Evolutionary conservation across 257 asterid genomes (phyloP).

Genomic region (Petunia secreta): DNA sequence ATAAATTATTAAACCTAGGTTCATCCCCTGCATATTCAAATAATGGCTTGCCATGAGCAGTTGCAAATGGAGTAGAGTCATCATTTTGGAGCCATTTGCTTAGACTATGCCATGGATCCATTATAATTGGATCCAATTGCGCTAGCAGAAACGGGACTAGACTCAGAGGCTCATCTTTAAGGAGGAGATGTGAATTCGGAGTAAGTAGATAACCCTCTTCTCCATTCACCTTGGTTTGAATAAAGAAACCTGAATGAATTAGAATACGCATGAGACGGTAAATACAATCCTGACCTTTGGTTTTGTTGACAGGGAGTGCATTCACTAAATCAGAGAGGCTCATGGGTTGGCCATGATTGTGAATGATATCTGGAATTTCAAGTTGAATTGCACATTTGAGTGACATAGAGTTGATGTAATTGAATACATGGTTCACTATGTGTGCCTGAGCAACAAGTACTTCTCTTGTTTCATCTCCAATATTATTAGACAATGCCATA

Average conservation of each 20-base stretch:
- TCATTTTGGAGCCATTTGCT: conserved; percentile 23
- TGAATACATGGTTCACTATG: conserved; percentile 31
- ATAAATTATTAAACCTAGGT: not conserved
- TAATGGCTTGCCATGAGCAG: not conserved
- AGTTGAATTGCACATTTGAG: conserved; percentile 36
- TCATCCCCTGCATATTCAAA: not conserved
- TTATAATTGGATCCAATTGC: conserved; percentile 8
- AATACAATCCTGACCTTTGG: conserved; percentile 6
- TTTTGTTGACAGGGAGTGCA: conserved; percentile 28
- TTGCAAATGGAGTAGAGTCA: conserved; percentile 17
- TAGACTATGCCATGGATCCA: conserved; percentile 24
- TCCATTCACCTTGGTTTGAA: not conserved
- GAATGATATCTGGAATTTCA: conserved; percentile 35
- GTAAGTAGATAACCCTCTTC: conserved; percentile 10
- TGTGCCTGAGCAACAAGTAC: conserved; percentile 36
- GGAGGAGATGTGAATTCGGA: conserved; percentile 6
- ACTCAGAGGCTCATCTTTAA: conserved; percentile 22
- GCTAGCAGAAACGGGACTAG: not conserved
- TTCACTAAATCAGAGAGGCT: conserved; percentile 4
- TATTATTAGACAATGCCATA: conserved; percentile 15
- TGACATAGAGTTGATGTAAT: conserved; percentile 31
- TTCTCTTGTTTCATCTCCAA: conserved; percentile 13
- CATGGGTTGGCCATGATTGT: conserved; percentile 26
- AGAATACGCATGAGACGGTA: conserved; percentile 28
- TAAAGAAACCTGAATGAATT: conserved; percentile 29